Conservation (phyloP, 495 filamentous ascomycete species). For the Penicillium psychrofluorescens region DNA sequence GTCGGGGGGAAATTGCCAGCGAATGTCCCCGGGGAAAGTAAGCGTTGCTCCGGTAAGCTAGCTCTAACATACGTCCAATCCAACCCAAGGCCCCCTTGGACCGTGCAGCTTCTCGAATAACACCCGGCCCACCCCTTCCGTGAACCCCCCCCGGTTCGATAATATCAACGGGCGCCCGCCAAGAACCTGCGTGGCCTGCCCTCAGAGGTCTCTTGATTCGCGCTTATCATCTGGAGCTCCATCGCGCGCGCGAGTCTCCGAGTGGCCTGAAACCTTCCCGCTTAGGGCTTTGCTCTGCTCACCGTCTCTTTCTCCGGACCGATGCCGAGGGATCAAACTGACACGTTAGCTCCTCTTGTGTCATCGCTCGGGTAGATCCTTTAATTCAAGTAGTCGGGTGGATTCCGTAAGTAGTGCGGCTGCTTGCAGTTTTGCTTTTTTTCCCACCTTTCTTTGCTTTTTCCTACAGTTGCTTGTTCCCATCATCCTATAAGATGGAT, state of each 20-base stretch:
- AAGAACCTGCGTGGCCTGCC: not conserved
- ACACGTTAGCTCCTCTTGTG: slow-evolving; percentile 9
- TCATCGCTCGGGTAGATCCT: slow-evolving; percentile 5
- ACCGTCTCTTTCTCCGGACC: slow-evolving; percentile 12
- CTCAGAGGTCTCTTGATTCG: not conserved
- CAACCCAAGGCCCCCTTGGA: no score
- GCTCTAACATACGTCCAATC: not conserved
- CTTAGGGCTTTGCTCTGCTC: slow-evolving; percentile 8
- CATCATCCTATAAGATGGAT: slow-evolving; percentile 3
- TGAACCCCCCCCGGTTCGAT: slow-evolving; percentile 3
- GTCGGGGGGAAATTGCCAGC: no score
- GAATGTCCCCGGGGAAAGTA: no score
- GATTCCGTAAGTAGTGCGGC: not conserved
- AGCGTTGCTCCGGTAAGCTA: slow-evolving; percentile 2
- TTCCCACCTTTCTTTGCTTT: slow-evolving; percentile 5
- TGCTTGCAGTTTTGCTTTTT: not conserved
- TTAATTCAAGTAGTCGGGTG: slow-evolving; percentile 2
- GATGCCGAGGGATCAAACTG: slow-evolving; percentile 2
- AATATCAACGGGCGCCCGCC: not conserved
- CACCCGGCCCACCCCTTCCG: slow-evolving; percentile 1
- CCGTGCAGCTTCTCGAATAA: no score
- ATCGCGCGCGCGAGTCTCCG: slow-evolving; percentile 2
- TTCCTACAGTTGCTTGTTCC: not conserved
- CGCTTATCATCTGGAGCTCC: slow-evolving; percentile 14
- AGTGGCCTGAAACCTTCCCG: slow-evolving; percentile 1